Evolutionary conservation across 352 stramenopile species (phyloP).

Genomic region (Globisporangium canariense): DNA sequence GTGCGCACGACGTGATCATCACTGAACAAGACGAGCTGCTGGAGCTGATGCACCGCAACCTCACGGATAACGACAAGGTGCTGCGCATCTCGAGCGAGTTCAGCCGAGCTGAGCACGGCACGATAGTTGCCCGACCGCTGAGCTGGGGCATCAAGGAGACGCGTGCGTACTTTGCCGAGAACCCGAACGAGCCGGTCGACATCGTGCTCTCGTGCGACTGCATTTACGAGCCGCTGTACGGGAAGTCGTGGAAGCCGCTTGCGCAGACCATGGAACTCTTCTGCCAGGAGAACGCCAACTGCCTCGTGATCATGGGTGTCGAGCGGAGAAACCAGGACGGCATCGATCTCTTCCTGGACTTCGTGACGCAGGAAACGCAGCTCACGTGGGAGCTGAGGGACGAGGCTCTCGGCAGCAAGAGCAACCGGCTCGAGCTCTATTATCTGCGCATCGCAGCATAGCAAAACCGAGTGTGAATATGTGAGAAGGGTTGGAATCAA

Average conservation of each 20-base stretch:
- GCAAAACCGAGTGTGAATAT: not conserved
- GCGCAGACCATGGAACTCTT: slow-evolving; percentile 86
- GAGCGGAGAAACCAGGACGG: slow-evolving; percentile 79
- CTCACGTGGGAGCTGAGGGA: slow-evolving; percentile 48
- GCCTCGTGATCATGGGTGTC: slow-evolving; percentile 71
- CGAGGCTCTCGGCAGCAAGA: slow-evolving; percentile 37
- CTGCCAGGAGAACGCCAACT: slow-evolving; percentile 46
- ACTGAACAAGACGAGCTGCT: slow-evolving; percentile 91
- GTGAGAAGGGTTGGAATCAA: not conserved
- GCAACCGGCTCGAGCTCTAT: slow-evolving; percentile 72
- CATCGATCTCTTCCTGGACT: slow-evolving; percentile 77
- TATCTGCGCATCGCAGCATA: slow-evolving; percentile 34
- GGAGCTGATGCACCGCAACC: slow-evolving; percentile 78
- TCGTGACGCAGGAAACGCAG: slow-evolving; percentile 42
- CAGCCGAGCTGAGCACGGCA: slow-evolving; percentile 11
- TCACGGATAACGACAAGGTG: slow-evolving; percentile 42
- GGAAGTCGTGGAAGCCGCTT: slow-evolving; percentile 84
- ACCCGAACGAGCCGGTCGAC: slow-evolving; percentile 68
- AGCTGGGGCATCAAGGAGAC: slow-evolving; percentile 85
- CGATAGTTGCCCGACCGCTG: slow-evolving; percentile 52
- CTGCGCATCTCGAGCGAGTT: slow-evolving; percentile 28
- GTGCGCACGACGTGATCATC: slow-evolving; percentile 82
- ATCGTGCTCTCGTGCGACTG: slow-evolving; percentile 94
- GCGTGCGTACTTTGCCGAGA: slow-evolving; percentile 48
- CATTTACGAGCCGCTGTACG: slow-evolving; percentile 94